Percentiles rank a stretch among this genome's conserved stretches.
Evolutionary conservation across 495 filamentous ascomycete species (phyloP).

Genomic region (Penicillium lagena): DNA sequence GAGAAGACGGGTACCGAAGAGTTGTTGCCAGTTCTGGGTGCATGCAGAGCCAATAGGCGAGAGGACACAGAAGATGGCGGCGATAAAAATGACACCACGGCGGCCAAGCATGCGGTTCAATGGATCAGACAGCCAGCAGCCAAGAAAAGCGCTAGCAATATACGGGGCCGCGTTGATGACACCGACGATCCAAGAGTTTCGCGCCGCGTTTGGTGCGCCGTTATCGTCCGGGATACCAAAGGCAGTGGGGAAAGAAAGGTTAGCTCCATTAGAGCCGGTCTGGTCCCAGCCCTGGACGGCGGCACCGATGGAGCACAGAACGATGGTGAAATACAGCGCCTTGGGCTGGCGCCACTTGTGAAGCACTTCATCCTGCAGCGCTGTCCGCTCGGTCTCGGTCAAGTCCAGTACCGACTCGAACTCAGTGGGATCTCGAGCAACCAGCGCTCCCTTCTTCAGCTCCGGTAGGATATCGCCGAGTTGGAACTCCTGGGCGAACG

Average conservation of each 20-base stretch:
- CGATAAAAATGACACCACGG: slow-evolving; percentile 54
- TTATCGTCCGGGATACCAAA: slow-evolving; percentile 44
- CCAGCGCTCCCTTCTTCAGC: slow-evolving; percentile 55
- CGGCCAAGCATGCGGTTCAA: slow-evolving; percentile 49
- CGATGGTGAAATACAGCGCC: slow-evolving; percentile 62
- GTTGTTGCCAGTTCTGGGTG: slow-evolving; percentile 51
- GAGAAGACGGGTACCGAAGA: slow-evolving; percentile 51
- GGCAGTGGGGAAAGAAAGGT: slow-evolving; percentile 52
- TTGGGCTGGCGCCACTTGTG: slow-evolving; percentile 61
- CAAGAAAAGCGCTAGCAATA: slow-evolving; percentile 33
- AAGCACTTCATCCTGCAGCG: slow-evolving; percentile 48
- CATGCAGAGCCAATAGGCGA: slow-evolving; percentile 51
- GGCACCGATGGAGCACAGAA: slow-evolving; percentile 64
- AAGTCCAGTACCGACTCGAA: slow-evolving; percentile 52
- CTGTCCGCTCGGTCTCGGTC: slow-evolving; percentile 42
- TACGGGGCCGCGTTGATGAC: slow-evolving; percentile 51
- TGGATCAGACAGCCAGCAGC: slow-evolving; percentile 59
- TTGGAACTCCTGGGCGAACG: slow-evolving; percentile 42
- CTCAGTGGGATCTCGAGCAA: slow-evolving; percentile 52
- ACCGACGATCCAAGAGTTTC: slow-evolving; percentile 56
- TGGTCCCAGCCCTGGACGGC: slow-evolving; percentile 45
- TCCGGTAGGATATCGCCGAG: slow-evolving; percentile 41
- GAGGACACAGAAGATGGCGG: slow-evolving; percentile 53
- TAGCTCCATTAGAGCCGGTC: slow-evolving; percentile 68
- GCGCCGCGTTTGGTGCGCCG: slow-evolving; percentile 9